phyloP scores from a whole-genome alignment of 2,329 filamentous ascomycete genomes.

The Neopestalotiopsis sp. region DNA sequence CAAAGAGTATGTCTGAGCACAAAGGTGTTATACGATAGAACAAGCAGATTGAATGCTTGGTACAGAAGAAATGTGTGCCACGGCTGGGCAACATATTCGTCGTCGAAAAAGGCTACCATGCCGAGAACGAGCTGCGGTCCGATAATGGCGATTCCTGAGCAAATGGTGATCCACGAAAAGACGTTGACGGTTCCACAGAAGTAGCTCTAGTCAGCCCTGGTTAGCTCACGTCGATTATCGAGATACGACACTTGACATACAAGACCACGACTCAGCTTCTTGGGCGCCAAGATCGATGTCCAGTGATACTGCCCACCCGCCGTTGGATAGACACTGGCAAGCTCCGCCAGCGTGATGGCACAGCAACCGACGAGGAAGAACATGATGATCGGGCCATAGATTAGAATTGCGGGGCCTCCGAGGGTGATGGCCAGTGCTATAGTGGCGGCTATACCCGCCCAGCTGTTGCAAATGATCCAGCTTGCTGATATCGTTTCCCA shows the following conservation, averaged over 20 bases:
- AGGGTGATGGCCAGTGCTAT: constrained; percentile 3
- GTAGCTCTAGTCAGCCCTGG: background rate
- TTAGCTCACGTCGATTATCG: background rate
- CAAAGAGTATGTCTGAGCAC: background rate
- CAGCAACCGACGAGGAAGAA: constrained; percentile 3
- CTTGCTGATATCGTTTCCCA: constrained; percentile 6
- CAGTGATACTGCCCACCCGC: constrained; percentile 5
- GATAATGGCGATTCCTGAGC: background rate
- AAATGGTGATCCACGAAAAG: background rate
- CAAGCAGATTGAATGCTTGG: background rate
- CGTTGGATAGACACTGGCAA: background rate
- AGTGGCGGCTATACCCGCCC: constrained; percentile 5
- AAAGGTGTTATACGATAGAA: background rate
- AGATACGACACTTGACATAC: background rate
- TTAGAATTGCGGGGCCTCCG: background rate
- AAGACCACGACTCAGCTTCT: background rate
- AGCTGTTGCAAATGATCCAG: constrained; percentile 9
- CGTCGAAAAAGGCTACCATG: background rate
- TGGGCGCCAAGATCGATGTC: constrained; percentile 3
- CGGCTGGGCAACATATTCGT: background rate
- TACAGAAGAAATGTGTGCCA: background rate
- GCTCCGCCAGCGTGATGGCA: background rate
- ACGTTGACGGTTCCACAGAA: background rate
- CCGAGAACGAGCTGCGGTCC: background rate
- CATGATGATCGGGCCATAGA: background rate